These are phyloP conservation scores for Sporothrix inflata DNA, from an alignment of 2,329 filamentous ascomycete genomes.

Conservation along the genomic window DNA sequence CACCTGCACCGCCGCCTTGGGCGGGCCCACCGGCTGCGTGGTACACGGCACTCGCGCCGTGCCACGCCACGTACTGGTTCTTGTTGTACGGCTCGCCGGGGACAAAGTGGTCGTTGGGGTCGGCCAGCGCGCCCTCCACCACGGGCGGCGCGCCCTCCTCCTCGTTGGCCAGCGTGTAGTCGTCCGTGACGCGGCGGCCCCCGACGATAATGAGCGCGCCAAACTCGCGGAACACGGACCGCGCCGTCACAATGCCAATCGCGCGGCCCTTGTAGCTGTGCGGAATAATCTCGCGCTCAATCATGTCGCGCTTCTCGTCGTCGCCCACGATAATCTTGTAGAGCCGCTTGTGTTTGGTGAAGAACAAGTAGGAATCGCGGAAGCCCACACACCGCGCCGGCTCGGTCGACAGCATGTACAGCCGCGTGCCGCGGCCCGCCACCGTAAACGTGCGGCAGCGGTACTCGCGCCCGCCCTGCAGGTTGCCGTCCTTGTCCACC, in stretches of 20 bases:
- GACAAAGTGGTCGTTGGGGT: slow-evolving; percentile 81
- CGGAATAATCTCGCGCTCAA: slow-evolving; percentile 91
- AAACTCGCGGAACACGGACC: slow-evolving; percentile 96
- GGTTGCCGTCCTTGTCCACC: slow-evolving; percentile 84
- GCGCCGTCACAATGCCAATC: slow-evolving; percentile 94
- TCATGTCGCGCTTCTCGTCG: slow-evolving; percentile 95
- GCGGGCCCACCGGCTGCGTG: slow-evolving; percentile 78
- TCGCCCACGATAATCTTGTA: slow-evolving; percentile 99
- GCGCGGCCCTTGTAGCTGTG: slow-evolving; percentile 98
- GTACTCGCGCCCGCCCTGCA: slow-evolving; percentile 86
- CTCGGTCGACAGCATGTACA: slow-evolving; percentile 99
- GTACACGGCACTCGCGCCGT: slow-evolving; percentile 94
- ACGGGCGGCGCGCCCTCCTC: slow-evolving; percentile 64
- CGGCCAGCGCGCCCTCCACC: slow-evolving; percentile 86
- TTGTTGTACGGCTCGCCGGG: slow-evolving; percentile 91
- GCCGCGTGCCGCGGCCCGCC: slow-evolving; percentile 75
- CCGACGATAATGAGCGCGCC: slow-evolving; percentile 92
- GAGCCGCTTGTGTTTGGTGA: slow-evolving; percentile 94
- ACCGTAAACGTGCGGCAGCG: slow-evolving; percentile 95
- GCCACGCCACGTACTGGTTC: slow-evolving; percentile 99
- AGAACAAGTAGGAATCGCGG: slow-evolving; percentile 97
- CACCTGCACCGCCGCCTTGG: slow-evolving; percentile 66
- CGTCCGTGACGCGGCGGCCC: slow-evolving; percentile 81
- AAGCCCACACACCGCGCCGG: slow-evolving; percentile 96
- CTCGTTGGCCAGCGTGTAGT: slow-evolving; percentile 80